phyloP scores from a whole-genome alignment of 768 basidiomycete species.

The Russula lepida region DNA sequence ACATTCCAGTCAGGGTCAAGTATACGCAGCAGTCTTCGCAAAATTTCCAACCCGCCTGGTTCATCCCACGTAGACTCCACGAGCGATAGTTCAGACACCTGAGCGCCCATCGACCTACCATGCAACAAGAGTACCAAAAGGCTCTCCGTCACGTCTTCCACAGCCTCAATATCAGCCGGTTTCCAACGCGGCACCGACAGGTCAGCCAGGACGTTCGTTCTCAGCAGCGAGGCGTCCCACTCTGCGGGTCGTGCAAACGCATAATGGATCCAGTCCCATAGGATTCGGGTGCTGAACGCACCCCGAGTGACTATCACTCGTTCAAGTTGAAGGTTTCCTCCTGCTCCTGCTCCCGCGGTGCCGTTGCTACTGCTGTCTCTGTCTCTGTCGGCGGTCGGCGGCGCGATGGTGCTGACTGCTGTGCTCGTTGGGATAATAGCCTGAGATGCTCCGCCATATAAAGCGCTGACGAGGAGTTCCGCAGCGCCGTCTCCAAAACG shows the following conservation, averaged over 20 bases:
- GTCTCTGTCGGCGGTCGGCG: no score
- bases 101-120: neutral
- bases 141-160: slow-evolving; percentile 1
- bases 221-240: neutral
- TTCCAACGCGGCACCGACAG: neutral
- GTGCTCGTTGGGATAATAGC: neutral
- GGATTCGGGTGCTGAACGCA: neutral
- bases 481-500: slow-evolving; percentile 4
- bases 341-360: neutral
- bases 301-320: neutral
- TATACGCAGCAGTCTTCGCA: neutral
- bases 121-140: neutral
- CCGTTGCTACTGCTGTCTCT: no score
- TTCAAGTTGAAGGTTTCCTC: neutral
- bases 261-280: slow-evolving; percentile 9
- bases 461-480: neutral
- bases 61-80: neutral
- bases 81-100: neutral
- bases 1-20: slow-evolving; percentile 1
- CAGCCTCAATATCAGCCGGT: neutral
- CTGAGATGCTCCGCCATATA: neutral
- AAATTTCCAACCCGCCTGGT: neutral
- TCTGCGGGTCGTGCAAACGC: neutral
- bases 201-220: neutral
- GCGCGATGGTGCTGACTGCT: neutral